A percentile compares a stretch with the other conserved stretches of the same genome.
Conservation (phyloP, 2,329 filamentous ascomycete genomes). For the Monilinia vaccinii-corymbosi region DNA sequence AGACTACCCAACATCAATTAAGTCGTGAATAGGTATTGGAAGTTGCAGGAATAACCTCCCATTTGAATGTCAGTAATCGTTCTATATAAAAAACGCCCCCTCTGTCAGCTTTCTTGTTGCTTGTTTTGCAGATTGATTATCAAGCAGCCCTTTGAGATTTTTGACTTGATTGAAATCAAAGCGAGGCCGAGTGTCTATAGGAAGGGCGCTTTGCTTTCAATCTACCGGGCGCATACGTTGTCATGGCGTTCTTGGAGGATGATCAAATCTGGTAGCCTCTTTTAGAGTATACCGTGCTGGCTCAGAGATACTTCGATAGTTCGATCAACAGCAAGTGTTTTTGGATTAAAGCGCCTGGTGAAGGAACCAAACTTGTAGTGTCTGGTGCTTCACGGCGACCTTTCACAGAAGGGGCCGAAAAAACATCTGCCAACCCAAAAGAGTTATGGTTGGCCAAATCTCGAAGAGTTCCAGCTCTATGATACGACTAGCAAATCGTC, state of each 20-base stretch:
- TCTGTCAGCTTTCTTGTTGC: neutral
- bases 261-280: too few species aligned
- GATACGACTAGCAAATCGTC: neutral
- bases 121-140: neutral
- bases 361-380: neutral
- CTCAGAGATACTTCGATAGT: neutral
- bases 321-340: neutral
- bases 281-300: neutral
- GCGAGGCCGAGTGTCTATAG: neutral
- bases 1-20: too few species aligned
- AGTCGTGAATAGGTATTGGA: too few species aligned
- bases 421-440: too few species aligned
- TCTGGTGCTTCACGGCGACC: neutral
- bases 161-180: neutral
- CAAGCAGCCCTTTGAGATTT: neutral
- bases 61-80: too few species aligned
- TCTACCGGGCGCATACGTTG: neutral
- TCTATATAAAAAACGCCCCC: too few species aligned
- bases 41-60: too few species aligned
- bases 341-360: too few species aligned
- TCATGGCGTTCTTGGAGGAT: neutral
- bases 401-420: too few species aligned
- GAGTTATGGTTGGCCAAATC: too few species aligned
- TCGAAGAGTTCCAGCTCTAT: too few species aligned
- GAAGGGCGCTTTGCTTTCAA: neutral